Evolutionary conservation across 768 basidiomycete genomes (phyloP), one percentile per base, ranked within the genome.

Genomic region (Gymnopilus dilepis): DNA sequence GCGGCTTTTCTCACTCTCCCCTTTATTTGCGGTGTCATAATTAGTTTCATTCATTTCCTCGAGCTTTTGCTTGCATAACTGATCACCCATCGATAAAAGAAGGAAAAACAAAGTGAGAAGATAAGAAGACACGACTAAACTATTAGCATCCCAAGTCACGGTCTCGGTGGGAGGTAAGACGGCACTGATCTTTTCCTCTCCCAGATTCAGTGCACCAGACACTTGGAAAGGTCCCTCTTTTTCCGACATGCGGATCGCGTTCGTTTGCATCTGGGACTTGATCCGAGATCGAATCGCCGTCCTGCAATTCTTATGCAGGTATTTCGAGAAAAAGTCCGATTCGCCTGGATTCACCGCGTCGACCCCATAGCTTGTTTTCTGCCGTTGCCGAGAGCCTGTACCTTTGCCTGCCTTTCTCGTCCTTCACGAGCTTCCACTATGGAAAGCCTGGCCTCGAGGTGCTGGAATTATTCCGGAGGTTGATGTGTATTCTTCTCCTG

Each of bases 171-270:
- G 52, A 6, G 38, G 34, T 40, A 37, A 38, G 34, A 12, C 34
- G 37, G 52, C 52, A 26, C 26, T 54, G 19, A 24, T 15, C 9
- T 13, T 12, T 54, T 40, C 12, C 33, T 26, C 9, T 38, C 52
- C 22, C 37, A 15, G 7, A 37, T 37, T 9, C 9, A 11, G 7
- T 38, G 52, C 52, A 22, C 52, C 34, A 26, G n/a, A 37, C 22
- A 26, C n/a, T 26, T 37, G 52, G 52, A 40, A 24, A 37, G 22
- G 52, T 38, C 52, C 52, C 52, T 54, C 52, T 54, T 54, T 54
- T 37, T 38, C 52, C 8, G 33, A 54, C 52, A 54, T 50, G 47
- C 26, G 38, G 38, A 54, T 54, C 38, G 34, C 22, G 38, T 54
- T 26, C 34, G 9, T 37, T 5, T 33, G 22, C 37, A 54, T 13